Base-by-base conservation (phyloP, 116 monocot genomes). In the Trichopus zeylanicus region DNA sequence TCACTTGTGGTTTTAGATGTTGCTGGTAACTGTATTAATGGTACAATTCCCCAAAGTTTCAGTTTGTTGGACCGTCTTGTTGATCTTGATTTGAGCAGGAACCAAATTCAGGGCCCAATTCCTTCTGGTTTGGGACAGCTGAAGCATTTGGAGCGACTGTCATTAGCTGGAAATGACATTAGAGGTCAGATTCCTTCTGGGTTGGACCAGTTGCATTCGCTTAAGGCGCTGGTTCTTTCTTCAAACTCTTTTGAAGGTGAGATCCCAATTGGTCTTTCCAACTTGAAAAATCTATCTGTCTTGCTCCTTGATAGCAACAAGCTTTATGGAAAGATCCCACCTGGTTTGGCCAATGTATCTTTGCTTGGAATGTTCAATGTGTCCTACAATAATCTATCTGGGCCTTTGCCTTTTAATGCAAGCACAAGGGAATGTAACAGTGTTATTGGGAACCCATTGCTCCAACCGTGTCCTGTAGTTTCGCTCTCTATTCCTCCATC, bases 351-450 rank as follows among this genome's bases (percentile, higher is more conserved):
- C 16, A 71, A 65, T 38, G 51, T 33, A 12, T 66, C 62, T 1
- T 72, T 75, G 29, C 75, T 87, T 42, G 70, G 69, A 10, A 53
- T 34, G 9, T 81, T 87, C 29, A 78, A 87, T 67, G 73, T 76
- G 26, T 87, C 87, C 26, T 82, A 72, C 58, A 87, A 87, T 73
- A 79, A 82, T 62, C 73, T 82, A 35, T 79, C 82, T 57, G 87
- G 82, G 26, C 46, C 75, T 13, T 49, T 82, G 48, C 82, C 78
- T 19, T 51, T 53, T 31, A 74, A 75, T 63, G 27, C 54, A 10
- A 53, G 24, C 31, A 30, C n/a, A 11, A 31, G 71, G 64, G 67
- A 42, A 34, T 87, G 87, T 59, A 57, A 82, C 28, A 75, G 82
- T 73, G 48, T 80, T n/a, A 31, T 65, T 46, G 89, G 94, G 6